A percentile compares a stretch with the other conserved stretches of the same genome.
phyloP scores from a whole-genome alignment of 2,329 filamentous ascomycete species.

The Camillea tinctor region DNA sequence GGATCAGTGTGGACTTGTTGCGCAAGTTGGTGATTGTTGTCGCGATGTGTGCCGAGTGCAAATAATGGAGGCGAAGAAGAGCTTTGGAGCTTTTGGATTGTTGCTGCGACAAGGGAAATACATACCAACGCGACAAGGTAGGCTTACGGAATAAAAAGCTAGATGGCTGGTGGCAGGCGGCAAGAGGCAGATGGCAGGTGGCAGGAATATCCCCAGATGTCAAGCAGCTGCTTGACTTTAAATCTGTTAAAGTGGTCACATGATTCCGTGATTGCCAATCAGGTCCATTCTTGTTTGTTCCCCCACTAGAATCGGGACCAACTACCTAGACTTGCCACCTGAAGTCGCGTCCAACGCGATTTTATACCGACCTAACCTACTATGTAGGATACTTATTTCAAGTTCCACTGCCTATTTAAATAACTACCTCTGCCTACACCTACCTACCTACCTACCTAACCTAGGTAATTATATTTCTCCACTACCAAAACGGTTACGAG shows the following conservation, averaged over 20 bases:
- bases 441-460: too few species aligned
- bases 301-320: slow-evolving; percentile 17
- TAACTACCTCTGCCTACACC: background rate
- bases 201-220: background rate
- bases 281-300: slow-evolving; percentile 20
- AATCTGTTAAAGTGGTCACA: slow-evolving; percentile 21
- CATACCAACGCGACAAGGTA: slow-evolving; percentile 15
- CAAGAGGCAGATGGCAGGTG: background rate
- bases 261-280: slow-evolving; percentile 27
- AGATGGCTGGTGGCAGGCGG: slow-evolving; percentile 6
- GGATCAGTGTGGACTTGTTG: slow-evolving; percentile 13
- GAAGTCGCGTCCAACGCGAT: slow-evolving; percentile 21
- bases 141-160: slow-evolving; percentile 2
- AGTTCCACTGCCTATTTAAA: background rate
- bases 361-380: too few species aligned
- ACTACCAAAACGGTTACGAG: background rate
- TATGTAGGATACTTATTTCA: background rate
- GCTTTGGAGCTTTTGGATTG: background rate
- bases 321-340: too few species aligned
- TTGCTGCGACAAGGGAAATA: slow-evolving; percentile 4
- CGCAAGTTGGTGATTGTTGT: background rate
- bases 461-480: background rate
- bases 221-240: background rate
- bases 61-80: slow-evolving; percentile 1
- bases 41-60: slow-evolving; percentile 1